Evolutionary conservation across 2,329 filamentous ascomycete genomes (phyloP), one percentile per base, ranked within the genome.

Genomic region (Podosphaera xanthii): DNA sequence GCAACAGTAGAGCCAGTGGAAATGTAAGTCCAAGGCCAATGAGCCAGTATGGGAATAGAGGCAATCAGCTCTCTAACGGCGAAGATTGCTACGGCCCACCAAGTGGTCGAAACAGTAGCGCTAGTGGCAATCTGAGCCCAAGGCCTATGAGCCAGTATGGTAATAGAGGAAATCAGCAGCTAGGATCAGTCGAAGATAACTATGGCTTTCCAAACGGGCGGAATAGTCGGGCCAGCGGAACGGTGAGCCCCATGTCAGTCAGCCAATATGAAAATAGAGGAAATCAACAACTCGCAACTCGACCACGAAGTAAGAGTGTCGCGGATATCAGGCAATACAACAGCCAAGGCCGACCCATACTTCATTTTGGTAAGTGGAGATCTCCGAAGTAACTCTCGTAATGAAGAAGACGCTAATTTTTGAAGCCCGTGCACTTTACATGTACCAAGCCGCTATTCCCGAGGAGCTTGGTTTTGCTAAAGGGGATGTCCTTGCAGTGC

Each of bases 381-480:
- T 50, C 22, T 3, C 31, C 1, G 38, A n/a, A 49, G 12, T 3
- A 35, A 34, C 30, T 38, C 6, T n/a, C 14, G 4, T n/a, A 40
- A 55, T 22, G 4, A 55, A 14, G 2, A 22, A 12, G 35, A 6
- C 6, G 10, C 9, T 30, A 12, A 33, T 9, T 8, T 56, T 49
- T 62, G 46, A 66, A 97, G 92, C 92, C 59, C 86, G 91, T 49
- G 91, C 92, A 34, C 78, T 96, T 75, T 98, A 97, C 71, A 82
- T 87, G 74, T 98, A 98, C 71, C 82, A 86, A 68, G 89, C 92
- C 2, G 91, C 89, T 31, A 98, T 98, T 60, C 88, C 91, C 0
- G 92, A 97, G 69, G 94, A 98, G 72, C 75, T 98, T 30, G 85
- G 86, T 12, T 98, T 98, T 71, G 77, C 77, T 54, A 98, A 98